Percentiles rank a stretch among this genome's conserved stretches.
phyloP scores from a whole-genome alignment of 768 basidiomycete genomes.

The Mycena alexandri region DNA sequence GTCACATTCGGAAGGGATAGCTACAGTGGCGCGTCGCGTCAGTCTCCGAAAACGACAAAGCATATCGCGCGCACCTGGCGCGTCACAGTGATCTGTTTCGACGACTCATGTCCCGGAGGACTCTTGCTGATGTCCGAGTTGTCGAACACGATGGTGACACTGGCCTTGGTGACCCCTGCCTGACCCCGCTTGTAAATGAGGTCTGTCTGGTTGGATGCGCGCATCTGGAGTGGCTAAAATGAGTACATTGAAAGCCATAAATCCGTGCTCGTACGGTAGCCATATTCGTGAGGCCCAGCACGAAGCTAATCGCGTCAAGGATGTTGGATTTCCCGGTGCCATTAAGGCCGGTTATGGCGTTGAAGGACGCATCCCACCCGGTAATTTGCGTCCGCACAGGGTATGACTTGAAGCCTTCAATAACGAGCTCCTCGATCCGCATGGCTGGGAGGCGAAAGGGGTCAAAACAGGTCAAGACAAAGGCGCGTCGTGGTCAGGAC shows the following conservation, averaged over 20 bases:
- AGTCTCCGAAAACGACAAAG: neutral
- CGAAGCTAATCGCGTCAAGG: conserved; percentile 99
- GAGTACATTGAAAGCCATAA: conserved; percentile 26
- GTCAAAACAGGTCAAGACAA: too few species aligned
- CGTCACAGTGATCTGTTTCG: conserved; percentile 94
- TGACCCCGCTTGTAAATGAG: conserved; percentile 99
- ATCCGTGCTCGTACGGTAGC: conserved; percentile 68
- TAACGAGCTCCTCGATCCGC: conserved; percentile 94
- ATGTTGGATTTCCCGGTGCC: conserved; percentile 99
- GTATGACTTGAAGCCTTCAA: conserved; percentile 95
- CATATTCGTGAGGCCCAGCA: conserved; percentile 98
- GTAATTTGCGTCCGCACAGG: conserved; percentile 95
- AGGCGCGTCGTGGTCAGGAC: too few species aligned
- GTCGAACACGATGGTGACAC: conserved; percentile 98
- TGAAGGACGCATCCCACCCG: conserved; percentile 98
- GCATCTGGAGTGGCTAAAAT: conserved; percentile 69
- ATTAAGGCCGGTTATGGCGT: conserved; percentile 96
- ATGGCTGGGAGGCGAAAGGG: conserved; percentile 56
- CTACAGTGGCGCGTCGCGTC: conserved; percentile 53
- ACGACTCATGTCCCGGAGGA: conserved; percentile 85
- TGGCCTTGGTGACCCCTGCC: conserved; percentile 96
- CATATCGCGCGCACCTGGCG: conserved; percentile 76
- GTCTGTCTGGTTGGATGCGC: conserved; percentile 95
- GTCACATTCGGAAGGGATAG: conserved; percentile 93
- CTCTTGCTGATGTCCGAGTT: conserved; percentile 91